Conservation (phyloP, 2,329 filamentous ascomycete genomes). For the Penicillium occitanis region DNA sequence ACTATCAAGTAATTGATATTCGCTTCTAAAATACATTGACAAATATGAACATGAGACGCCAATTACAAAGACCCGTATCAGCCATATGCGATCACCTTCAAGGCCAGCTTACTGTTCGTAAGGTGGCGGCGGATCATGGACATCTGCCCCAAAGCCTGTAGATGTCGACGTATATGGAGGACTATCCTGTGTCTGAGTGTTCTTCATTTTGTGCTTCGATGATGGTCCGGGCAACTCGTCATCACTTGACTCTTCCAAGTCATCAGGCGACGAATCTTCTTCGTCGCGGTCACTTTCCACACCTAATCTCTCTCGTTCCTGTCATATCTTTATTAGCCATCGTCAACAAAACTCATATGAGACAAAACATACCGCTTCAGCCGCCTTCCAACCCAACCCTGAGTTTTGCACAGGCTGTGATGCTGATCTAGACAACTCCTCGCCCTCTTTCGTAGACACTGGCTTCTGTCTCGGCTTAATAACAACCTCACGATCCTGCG, state of each 20-base stretch:
- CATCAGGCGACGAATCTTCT: slow-evolving; percentile 5
- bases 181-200: background rate
- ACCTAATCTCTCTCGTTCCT: slow-evolving; percentile 4
- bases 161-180: background rate
- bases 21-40: no score
- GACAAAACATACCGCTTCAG: slow-evolving; percentile 16
- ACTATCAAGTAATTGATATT: background rate
- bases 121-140: slow-evolving; percentile 17
- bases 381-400: slow-evolving; percentile 18
- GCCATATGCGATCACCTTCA: background rate
- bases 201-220: background rate
- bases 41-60: background rate
- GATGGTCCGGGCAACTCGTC: background rate
- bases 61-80: background rate
- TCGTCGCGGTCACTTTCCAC: background rate
- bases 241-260: slow-evolving; percentile 11
- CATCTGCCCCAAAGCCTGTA: background rate
- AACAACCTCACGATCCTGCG: slow-evolving; percentile 19
- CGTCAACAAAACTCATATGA: background rate
- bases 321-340: background rate
- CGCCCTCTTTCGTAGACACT: background rate
- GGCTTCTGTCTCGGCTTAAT: slow-evolving; percentile 14
- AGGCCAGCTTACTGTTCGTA: slow-evolving; percentile 13
- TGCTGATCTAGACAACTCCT: background rate
- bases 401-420: slow-evolving; percentile 24